Evolutionary conservation across 2,329 filamentous ascomycete genomes (phyloP), one percentile per base, ranked within the genome.

Genomic region (Ceratocystis diversiconidia): DNA sequence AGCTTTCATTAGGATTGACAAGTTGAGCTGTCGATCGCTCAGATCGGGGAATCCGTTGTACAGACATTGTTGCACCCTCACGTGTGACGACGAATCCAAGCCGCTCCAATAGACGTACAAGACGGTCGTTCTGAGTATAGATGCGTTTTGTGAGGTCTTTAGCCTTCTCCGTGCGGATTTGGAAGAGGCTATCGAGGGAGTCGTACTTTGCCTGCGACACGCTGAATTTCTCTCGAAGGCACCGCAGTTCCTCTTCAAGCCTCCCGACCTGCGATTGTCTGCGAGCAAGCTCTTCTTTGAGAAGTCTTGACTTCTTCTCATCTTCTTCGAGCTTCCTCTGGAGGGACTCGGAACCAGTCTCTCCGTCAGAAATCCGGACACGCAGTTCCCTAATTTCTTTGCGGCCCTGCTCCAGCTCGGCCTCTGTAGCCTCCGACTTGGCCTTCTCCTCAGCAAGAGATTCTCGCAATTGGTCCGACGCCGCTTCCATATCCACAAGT

Each of bases 71-170:
- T 25, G 84, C 83, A 50, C 87, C 85, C 68, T 90, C 85, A 43
- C 90, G 85, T 1, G 85, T 84, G 17, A 97, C 82, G 0, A 87
- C 85, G 72, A 94, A 96, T 12, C 92, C 92, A 3, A 97, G 80
- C 36, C 90, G 84, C 72, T 97, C 92, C 0, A 99, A 79, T 61
- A 99, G 83, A 63, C 87, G 85, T 67, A 84, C 83, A n/a, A 96
- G 79, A 28, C 90, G 86, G 70, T 95, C 89, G 68, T 94, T 92
- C 68, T 96, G 89, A 1, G 85, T 81, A 73, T 90, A 95, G 3
- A 96, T 79, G 65, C 86, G 85, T 71, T 91, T 88, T 1, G 91
- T 95, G 12, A 97, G 78, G 69, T 96, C 90, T 73, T 89, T 90
- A 4, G 90, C 86, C 68, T 86, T 86, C 63, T 80, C 78, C 50